phyloP scores from a whole-genome alignment of 1,284 basidiomycete genomes.

The Ustanciosporium gigantosporum region DNA sequence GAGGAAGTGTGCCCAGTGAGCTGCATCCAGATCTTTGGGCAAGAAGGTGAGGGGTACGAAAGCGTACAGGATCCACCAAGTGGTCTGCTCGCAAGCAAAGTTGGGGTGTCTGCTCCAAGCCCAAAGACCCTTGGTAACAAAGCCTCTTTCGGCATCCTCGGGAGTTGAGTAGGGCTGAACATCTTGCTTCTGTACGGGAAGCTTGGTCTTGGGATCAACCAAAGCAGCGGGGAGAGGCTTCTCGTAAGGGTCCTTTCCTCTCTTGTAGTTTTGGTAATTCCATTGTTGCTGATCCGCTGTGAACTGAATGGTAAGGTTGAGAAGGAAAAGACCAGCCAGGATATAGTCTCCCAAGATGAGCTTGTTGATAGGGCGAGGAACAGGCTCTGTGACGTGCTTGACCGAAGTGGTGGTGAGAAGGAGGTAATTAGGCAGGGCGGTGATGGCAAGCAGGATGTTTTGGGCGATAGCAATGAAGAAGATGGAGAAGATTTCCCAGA shows the following conservation, averaged over 20 bases:
- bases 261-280: constrained; percentile 78
- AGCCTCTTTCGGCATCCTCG: constrained; percentile 75
- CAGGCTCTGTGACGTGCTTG: constrained; percentile 62
- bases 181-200: constrained; percentile 9
- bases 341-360: constrained; percentile 71
- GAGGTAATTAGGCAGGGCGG: constrained; percentile 67
- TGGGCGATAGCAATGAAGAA: constrained; percentile 78
- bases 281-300: constrained; percentile 88
- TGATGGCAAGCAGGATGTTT: constrained; percentile 74
- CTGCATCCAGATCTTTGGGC: constrained; percentile 66
- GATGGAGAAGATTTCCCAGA: constrained; percentile 80
- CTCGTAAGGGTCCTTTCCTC: constrained; percentile 54
- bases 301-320: constrained; percentile 73
- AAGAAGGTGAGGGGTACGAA: constrained; percentile 53
- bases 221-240: constrained; percentile 23
- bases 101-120: constrained; percentile 86
- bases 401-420: constrained; percentile 59
- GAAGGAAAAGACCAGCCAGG: constrained; percentile 69
- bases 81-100: constrained; percentile 82
- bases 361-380: constrained; percentile 57
- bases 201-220: constrained; percentile 20
- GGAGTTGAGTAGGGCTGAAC: constrained; percentile 36
- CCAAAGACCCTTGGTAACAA: constrained; percentile 82
- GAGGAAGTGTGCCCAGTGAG: constrained; percentile 53
- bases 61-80: constrained; percentile 71